These are phyloP conservation scores for Hypoxylon lienhwacheense DNA, from an alignment of 495 filamentous ascomycete species.

Conservation along the genomic window DNA sequence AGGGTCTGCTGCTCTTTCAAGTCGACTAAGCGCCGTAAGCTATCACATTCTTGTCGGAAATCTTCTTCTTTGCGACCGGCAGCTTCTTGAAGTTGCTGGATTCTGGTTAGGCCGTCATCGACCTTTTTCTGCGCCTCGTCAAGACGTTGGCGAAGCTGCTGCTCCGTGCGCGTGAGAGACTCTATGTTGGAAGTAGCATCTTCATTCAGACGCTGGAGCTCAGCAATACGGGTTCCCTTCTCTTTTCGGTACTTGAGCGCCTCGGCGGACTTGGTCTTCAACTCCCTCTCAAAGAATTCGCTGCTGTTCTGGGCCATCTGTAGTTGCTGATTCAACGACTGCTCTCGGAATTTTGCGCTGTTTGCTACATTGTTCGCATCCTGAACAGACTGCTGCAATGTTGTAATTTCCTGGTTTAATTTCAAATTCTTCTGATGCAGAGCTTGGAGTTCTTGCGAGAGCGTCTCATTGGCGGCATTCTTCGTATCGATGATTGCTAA, in stretches of 20 bases:
- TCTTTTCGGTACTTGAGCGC: constrained; percentile 91
- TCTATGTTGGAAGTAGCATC: constrained; percentile 76
- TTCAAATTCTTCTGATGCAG: constrained; percentile 87
- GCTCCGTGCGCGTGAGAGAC: constrained; percentile 74
- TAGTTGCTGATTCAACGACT: constrained; percentile 83
- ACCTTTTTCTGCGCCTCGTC: constrained; percentile 84
- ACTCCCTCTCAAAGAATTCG: constrained; percentile 87
- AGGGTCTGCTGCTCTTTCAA: constrained; percentile 81
- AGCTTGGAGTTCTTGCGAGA: constrained; percentile 80
- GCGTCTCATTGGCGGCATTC: constrained; percentile 77
- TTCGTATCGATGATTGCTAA: constrained; percentile 87
- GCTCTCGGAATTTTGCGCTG: constrained; percentile 82
- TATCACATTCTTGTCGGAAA: constrained; percentile 80
- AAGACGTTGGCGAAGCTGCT: constrained; percentile 73
- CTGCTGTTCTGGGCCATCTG: constrained; percentile 82
- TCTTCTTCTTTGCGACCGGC: constrained; percentile 75
- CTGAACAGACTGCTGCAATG: constrained; percentile 79
- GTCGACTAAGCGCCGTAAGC: constrained; percentile 75
- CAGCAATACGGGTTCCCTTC: constrained; percentile 80
- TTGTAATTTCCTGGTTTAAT: constrained; percentile 75
- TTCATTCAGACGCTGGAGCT: constrained; percentile 85
- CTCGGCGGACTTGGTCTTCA: constrained; percentile 85
- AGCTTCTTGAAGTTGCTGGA: constrained; percentile 83
- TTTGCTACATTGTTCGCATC: constrained; percentile 73
- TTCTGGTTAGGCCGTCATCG: constrained; percentile 75